Percentiles rank a stretch among this genome's conserved stretches.
Conservation (phyloP, 2,329 filamentous ascomycete species). For the Penicillium sp. region DNA sequence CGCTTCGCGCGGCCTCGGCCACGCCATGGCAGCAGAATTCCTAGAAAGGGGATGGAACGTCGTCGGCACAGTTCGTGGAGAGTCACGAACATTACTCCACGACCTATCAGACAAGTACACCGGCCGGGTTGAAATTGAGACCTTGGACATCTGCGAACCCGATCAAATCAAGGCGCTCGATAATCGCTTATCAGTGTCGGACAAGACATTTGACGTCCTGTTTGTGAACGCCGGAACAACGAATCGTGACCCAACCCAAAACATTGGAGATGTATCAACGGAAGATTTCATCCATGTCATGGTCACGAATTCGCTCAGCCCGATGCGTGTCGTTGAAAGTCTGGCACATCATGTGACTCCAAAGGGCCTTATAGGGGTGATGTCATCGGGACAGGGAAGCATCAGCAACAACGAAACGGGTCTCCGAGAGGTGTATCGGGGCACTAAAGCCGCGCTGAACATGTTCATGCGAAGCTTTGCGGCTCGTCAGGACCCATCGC, state of each 20-base stretch:
- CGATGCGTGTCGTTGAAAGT: conserved; percentile 4
- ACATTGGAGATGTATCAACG: conserved; percentile 1
- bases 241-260: conserved; percentile 1
- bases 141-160: background rate
- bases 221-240: conserved; percentile 4
- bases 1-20: conserved; percentile 1
- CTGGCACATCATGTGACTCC: background rate
- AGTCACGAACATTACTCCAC: background rate
- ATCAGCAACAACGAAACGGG: conserved; percentile 5
- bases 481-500: background rate
- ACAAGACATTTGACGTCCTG: background rate
- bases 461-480: conserved; percentile 8
- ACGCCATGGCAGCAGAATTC: conserved; percentile 1
- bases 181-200: background rate
- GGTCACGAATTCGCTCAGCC: conserved; percentile 5
- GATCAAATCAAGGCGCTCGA: conserved; percentile 4
- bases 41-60: conserved; percentile 4
- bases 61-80: background rate
- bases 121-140: background rate
- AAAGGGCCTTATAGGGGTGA: background rate
- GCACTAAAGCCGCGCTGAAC: conserved; percentile 1
- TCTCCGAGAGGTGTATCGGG: conserved; percentile 1
- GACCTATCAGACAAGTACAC: background rate
- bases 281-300: conserved; percentile 5
- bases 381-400: conserved; percentile 5